Evolutionary conservation across 441 rosid species (phyloP), one percentile per base, ranked within the genome.

Genomic region (Gossypium schwendimanii): DNA sequence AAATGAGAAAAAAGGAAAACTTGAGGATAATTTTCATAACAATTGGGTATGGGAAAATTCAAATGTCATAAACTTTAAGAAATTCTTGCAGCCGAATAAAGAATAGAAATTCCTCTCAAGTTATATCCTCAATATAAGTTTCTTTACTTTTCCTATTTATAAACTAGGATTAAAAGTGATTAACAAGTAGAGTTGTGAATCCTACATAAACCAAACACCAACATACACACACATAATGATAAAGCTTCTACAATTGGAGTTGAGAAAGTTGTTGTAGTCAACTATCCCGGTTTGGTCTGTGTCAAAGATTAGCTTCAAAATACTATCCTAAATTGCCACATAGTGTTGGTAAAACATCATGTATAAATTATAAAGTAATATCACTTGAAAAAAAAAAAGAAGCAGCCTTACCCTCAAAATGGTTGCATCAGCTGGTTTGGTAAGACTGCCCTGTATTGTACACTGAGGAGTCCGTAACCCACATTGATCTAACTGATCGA

Each of bases 381-480:
- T 41, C 64, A 62, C 44, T 26, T 28, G 9, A 26, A 7, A 5
- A 33, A 0, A 31, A 31, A 24, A 2, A 24, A 24, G 26, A 2
- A 24, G 36, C 36, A 57, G 14, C 23, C n/a, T 55, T 75, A 92
- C 97, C 89, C 86, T 86, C 28, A 81, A 79, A 78, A 60, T 44
- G 69, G 69, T 52, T 61, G 59, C 73, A 70, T 89, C 97, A 65
- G 79, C 84, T 2, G 93, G 93, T 69, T 86, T 90, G 69, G 72
- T 80, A 66, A 94, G 86, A 74, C 80, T 78, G 41, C 98, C 98
- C 76, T 86, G 98, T 64, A 94, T 85, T 2, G 97, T 94, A 77
- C 94, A 89, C 79, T 92, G 98, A 36, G 88, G 91, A 70, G 94
- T 94, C 81, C 97, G 81, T 83, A 85, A 76, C 60, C 98, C 96